Base-by-base conservation (phyloP, 1,284 basidiomycete species). In the Trametes versicolor region DNA sequence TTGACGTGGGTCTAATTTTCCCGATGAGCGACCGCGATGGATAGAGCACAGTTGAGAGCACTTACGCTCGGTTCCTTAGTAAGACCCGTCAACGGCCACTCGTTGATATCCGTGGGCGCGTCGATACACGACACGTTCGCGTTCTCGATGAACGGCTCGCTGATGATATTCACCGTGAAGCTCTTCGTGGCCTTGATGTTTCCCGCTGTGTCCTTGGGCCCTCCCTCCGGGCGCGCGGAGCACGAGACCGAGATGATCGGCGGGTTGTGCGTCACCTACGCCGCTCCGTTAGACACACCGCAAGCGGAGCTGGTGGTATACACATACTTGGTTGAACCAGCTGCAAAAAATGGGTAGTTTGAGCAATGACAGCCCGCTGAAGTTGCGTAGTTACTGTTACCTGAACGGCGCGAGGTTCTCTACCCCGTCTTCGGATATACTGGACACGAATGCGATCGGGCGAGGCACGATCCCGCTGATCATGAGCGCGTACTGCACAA, bases 161-260 rank as follows among this genome's bases (percentile, higher is more conserved):
- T 91, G 71, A 95, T 89, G 67, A 95, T 89, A 72, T 87, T 91
- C 50, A 92, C 87, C 8, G 87, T 89, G 75, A 95, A 95, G 73
- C 90, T 83, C 69, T 88, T 88, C 6, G 87, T 90, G 0, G 79
- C 77, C 52, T 86, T 78, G 69, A 94, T 90, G 72, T 94, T 94
- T 62, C 82, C 81, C 55, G 86, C 81, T 1, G 89, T 90, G 74
- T 95, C 91, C 78, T 90, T 89, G 50, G 81, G 76, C 29, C 79
- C 78, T n/a, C 77, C 74, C 19, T 75, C 74, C 8, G 81, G 78
- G 57, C 85, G 73, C 3, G 58, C 45, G 21, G 75, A 29, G 50
- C 89, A 85, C 2, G 88, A 89, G 48, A 93, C 74, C 77, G 87
- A 88, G 67, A 93, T 73, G 62, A 89, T 78, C 0, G 91, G 89